Conservation (phyloP, 345 rosid species). For the Ricinus communis region DNA sequence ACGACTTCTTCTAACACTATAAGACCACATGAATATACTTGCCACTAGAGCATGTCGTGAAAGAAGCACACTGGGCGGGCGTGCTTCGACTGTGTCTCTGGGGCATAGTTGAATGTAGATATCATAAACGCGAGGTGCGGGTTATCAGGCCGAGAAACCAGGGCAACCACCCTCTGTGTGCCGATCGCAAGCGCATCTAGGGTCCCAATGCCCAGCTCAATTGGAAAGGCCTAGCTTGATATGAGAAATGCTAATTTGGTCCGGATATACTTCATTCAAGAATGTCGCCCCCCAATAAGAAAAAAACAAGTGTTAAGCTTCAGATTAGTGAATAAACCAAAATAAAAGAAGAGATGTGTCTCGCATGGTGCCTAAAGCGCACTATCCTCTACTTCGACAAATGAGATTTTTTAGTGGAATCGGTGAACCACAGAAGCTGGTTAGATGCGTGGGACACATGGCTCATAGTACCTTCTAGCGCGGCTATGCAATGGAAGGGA, state of each 20-base stretch:
- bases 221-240: conserved; percentile 4
- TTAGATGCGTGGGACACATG: too few relatives aligned
- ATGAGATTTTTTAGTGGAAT: neutral
- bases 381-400: too few relatives aligned
- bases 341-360: too few relatives aligned
- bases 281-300: neutral
- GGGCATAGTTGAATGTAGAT: conserved; percentile 17
- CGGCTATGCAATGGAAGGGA: too few relatives aligned
- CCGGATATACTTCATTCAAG: conserved; percentile 7
- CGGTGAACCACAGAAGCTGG: neutral
- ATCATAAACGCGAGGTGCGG: conserved; percentile 2
- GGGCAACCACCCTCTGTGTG: neutral
- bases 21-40: conserved; percentile 6
- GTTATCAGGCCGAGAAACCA: neutral
- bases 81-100: conserved; percentile 10
- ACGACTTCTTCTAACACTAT: conserved; percentile 12
- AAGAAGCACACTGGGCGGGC: conserved; percentile 14
- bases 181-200: neutral
- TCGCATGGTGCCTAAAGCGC: too few relatives aligned
- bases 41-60: conserved; percentile 6
- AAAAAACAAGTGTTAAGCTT: too few relatives aligned
- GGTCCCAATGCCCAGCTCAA: conserved; percentile 7
- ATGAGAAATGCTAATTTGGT: conserved; percentile 6
- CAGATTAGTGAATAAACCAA: too few relatives aligned
- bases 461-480: too few relatives aligned